Base-by-base conservation (phyloP, 495 filamentous ascomycete genomes). In the Aspergillus cavernicola region DNA sequence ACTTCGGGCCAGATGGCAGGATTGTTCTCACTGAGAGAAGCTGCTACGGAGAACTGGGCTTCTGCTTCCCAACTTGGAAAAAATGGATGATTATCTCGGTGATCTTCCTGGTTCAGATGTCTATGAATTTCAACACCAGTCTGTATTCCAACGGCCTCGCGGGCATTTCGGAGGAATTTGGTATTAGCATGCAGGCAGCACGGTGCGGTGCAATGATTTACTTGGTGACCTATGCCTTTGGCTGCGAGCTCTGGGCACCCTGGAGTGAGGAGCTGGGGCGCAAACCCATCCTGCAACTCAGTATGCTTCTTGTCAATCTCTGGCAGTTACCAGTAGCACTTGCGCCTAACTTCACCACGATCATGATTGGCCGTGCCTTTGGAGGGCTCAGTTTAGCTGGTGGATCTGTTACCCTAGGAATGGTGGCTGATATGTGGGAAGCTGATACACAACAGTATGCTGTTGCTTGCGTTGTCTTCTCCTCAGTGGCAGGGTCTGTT, bases 231-330 rank as follows among this genome's bases (percentile, higher is more conserved):
- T 86, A 85, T 56, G 81, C 80, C 5, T 84, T 86, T 56, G 83
- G 81, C 18, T 84, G 83, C 66, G 83, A 86, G 56, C 70, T 86
- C 0, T 85, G 83, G 83, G 82, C 83, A 0, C 82, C 83, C 0
- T 86, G 82, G 82, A 81, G 77, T 54, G 83, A 86, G 52, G 82
- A 85, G 43, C 62, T 80, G 37, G 82, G 82, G 8, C 77, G 82
- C 11, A 78, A 76, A 60, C 75, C 74, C 0, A 76, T 84, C 33
- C 66, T 83, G 16, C 82, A 85, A 59, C 36, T 66, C 0, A 79
- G 73, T 50, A 57, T 85, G 29, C 71, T 82, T 37, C 62, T 85
- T 1, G 81, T 85, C 58, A 85, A 85, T 39, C 56, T 82, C 35
- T 85, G 67, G 64, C 80, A 83, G 33, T 57, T 85, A 19, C 73